Base-by-base conservation (phyloP, 352 stramenopile species). In the Pythium oligandrum region DNA sequence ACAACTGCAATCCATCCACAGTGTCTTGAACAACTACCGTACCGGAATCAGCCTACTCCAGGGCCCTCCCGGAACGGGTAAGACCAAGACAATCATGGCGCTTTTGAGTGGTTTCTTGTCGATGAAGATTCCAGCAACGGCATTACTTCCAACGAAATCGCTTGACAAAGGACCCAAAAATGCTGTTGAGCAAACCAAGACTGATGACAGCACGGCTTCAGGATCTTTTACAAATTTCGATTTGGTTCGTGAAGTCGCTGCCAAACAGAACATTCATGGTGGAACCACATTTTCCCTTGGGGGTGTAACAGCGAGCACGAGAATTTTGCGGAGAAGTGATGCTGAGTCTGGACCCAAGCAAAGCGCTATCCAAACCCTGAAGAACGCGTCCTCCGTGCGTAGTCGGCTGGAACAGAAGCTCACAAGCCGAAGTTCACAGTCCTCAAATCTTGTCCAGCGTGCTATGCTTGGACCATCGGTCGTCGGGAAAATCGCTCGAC, bases 21-120 rank as follows among this genome's bases (percentile, higher is more conserved):
- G 73, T 42, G 83, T 91, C 30, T 55, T 95, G 4, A 93, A 91
- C 68, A 93, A 95, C 64, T 95, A 95, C 66, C 82, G 58, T 7
- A 70, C 80, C 35, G 85, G 81, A 11, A 79, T 95, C 31, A 93
- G 80, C n/a, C 49, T 95, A 33, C 75, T 99, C 4, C 96, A 99
- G 73, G 96, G 96, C 10, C 96, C 96, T 4, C 96, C 96, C 1
- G 95, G 95, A 55, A 98, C 91, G 12, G 94, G 94, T 36, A 98
- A 98, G 66, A 98, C 94, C 2, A 93, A 94, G 55, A 98, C 90
- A 3, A 93, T 97, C 43, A 87, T 95, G 78, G 85, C 68, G 0
- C 45, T 95, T 6, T 56, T 95, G 1, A 93, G 83, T 44, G 80
- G 85, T 4, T 78, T 93, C 37, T 40, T 95, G 5, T 61, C 85